Evolutionary conservation across 2,329 filamentous ascomycete species (phyloP).

Genomic region (Xylaria sp.): DNA sequence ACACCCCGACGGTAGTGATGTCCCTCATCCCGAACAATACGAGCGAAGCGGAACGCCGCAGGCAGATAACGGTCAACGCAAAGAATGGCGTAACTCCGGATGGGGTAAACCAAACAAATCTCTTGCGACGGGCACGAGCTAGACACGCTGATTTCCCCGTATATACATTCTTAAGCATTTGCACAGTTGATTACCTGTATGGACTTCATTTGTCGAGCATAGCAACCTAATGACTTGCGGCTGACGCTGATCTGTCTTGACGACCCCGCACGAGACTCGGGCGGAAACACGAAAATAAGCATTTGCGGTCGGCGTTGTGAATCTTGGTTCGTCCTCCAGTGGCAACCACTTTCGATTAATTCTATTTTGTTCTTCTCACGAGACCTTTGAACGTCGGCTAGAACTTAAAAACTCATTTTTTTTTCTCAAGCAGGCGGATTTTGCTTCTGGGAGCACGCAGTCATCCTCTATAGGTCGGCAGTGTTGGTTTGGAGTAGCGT

Average conservation of each 20-base stretch:
- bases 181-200: conserved; percentile 41
- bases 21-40: conserved; percentile 59
- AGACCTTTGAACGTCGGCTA: conserved; percentile 25
- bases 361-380: conserved; percentile 39
- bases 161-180: conserved; percentile 44
- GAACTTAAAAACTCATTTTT: conserved; percentile 32
- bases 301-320: conserved; percentile 50
- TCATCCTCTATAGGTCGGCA: conserved; percentile 38
- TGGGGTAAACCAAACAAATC: conserved; percentile 63
- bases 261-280: conserved; percentile 47
- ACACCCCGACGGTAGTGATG: conserved; percentile 58
- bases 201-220: conserved; percentile 37
- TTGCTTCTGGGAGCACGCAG: conserved; percentile 40
- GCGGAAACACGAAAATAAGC: conserved; percentile 48
- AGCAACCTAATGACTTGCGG: conserved; percentile 36
- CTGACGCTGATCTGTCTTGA: conserved; percentile 39
- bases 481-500: conserved; percentile 49
- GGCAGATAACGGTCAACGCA: conserved; percentile 57
- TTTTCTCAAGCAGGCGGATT: conserved; percentile 37
- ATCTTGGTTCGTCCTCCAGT: conserved; percentile 41
- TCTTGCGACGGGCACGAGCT: conserved; percentile 60
- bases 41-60: conserved; percentile 58
- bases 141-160: conserved; percentile 39
- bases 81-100: conserved; percentile 69
- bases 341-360: conserved; percentile 29